These are phyloP conservation scores for Colletotrichum theobromicola DNA, from an alignment of 2,329 filamentous ascomycete species.

Conservation along the genomic window DNA sequence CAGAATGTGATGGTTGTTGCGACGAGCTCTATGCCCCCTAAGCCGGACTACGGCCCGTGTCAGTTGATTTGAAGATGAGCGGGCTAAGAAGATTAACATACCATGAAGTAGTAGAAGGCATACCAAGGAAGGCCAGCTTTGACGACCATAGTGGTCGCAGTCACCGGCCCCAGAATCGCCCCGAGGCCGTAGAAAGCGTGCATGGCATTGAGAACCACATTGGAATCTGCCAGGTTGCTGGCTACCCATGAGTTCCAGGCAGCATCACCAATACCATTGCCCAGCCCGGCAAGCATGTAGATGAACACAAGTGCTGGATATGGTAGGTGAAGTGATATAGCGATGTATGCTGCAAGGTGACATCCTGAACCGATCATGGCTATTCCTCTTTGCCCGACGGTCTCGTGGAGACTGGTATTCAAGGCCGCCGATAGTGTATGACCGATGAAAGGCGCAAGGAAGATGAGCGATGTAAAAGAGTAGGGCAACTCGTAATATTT, in stretches of 20 bases:
- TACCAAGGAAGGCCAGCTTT: constrained; percentile 68
- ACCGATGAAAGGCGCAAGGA: constrained; percentile 69
- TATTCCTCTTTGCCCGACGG: constrained; percentile 73
- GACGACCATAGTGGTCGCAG: constrained; percentile 76
- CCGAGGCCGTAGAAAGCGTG: constrained; percentile 77
- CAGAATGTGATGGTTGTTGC: constrained; percentile 65
- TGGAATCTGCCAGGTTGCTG: constrained; percentile 69
- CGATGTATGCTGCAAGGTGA: constrained; percentile 69
- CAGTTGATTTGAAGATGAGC: neutral
- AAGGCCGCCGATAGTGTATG: constrained; percentile 67
- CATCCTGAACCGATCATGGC: constrained; percentile 67
- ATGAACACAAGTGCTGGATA: constrained; percentile 71
- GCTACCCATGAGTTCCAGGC: constrained; percentile 68
- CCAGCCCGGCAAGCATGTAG: constrained; percentile 71
- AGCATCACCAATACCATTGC: constrained; percentile 70
- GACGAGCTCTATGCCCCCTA: constrained; percentile 60
- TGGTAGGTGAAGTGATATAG: constrained; percentile 71
- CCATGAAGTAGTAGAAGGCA: constrained; percentile 77
- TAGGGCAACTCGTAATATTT: constrained; percentile 65
- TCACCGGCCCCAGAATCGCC: constrained; percentile 69
- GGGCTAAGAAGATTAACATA: constrained; percentile 29
- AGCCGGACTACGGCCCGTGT: constrained; percentile 41
- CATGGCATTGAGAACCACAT: constrained; percentile 74
- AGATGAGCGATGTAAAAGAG: constrained; percentile 68
- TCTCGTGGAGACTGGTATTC: constrained; percentile 69